These are phyloP conservation scores for Malus hybrid DNA, from an alignment of 331 rosid genomes.

Conservation along the genomic window DNA sequence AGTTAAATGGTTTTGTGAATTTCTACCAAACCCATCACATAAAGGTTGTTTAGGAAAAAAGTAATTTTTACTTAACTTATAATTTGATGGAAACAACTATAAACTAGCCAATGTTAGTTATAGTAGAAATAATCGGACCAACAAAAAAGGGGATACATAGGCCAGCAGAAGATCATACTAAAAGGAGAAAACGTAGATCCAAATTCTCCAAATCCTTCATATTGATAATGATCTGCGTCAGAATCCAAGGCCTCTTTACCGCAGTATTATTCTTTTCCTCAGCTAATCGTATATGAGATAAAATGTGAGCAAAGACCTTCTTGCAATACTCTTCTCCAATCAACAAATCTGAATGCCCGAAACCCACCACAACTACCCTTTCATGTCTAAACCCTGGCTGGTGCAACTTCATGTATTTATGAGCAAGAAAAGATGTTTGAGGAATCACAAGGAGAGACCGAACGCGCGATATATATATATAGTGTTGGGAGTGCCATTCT, in stretches of 20 bases:
- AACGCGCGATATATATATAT: conserved; percentile 15
- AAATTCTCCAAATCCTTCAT: conserved; percentile 11
- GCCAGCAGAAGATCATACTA: conserved; percentile 5
- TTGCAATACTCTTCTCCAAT: conserved; percentile 20
- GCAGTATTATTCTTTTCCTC: conserved; percentile 1
- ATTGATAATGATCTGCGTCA: conserved; percentile 2
- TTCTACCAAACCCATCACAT: too few relatives aligned
- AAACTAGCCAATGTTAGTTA: too few relatives aligned
- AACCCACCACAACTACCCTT: conserved; percentile 29
- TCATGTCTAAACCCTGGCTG: conserved; percentile 22
- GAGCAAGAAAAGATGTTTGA: conserved; percentile 20
- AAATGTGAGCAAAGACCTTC: conserved; percentile 26
- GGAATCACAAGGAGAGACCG: conserved; percentile 18
- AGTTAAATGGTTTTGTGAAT: too few relatives aligned
- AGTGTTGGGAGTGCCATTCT: conserved; percentile 25
- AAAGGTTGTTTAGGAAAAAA: too few relatives aligned
- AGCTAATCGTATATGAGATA: conserved; percentile 17
- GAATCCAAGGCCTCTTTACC: conserved; percentile 14
- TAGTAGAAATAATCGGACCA: neutral
- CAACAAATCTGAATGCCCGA: conserved; percentile 28
- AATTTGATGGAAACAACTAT: too few relatives aligned
- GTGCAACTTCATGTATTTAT: conserved; percentile 29
- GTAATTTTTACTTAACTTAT: too few relatives aligned
- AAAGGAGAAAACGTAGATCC: conserved; percentile 18
- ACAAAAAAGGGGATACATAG: neutral